Evolutionary conservation across 306 rosid genomes (phyloP), one percentile per base, ranked within the genome.

Genomic region (Sindora glabra): DNA sequence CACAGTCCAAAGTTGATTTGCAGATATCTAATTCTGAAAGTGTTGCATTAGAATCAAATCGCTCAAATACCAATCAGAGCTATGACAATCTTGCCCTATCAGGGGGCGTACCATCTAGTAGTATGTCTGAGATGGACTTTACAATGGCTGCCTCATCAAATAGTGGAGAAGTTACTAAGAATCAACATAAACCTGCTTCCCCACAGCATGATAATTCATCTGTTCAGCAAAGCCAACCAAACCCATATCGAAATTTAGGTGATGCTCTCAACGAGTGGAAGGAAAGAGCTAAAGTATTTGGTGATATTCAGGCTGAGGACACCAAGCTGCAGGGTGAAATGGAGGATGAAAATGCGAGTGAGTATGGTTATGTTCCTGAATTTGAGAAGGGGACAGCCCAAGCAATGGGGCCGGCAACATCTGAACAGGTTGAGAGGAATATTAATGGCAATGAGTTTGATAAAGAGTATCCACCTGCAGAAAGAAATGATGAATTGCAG

Each of bases 351-450:
- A 75, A 78, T 49, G 92, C 92, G n/a, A 83, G 83, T 32, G 96
- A 92, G 71, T 92, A 82, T 78, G 95, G 96, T 24, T 88, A 67
- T 70, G 96, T 92, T 40, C 60, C 88, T 5, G 86, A 83, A 71
- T 80, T 72, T 61, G 96, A 81, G 40, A 76, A 72, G 74, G 98
- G 98, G 19, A 85, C 90, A 26, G 73, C 80, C 33, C 98, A 92
- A 76, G 95, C 98, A 21, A 44, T 88, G 84, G 98, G 98, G 14
- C 86, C 89, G 58, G 98, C 98, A 57, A 83, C 86, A 15, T 47
- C 81, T 19, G 98, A 92, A 59, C 98, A 92, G 77, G 70, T 74
- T 23, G 83, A 86, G 64, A 74, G 30, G 72, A 82, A 72, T 68
- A 70, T 77, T 57, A 67, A 72, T 57, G 54, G 37, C 10, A 56